Percentiles rank a stretch among this genome's conserved stretches.
These are phyloP conservation scores for Ceratobasidium theobromae DNA, from an alignment of 1,284 basidiomycete species.

Conservation along the genomic window DNA sequence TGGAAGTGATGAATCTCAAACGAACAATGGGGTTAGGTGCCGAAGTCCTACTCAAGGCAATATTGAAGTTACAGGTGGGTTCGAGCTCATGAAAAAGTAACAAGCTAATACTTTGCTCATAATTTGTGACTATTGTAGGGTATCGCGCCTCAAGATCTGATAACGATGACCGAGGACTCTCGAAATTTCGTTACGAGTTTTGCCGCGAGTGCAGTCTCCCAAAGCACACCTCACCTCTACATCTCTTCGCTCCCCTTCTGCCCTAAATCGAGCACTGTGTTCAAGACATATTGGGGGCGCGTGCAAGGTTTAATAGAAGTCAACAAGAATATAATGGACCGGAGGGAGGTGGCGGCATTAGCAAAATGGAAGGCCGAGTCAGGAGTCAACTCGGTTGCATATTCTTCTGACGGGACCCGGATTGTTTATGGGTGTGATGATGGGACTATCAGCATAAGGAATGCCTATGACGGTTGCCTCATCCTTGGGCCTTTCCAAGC, in stretches of 20 bases:
- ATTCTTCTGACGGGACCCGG: background rate
- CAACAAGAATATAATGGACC: background rate
- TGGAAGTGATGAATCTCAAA: conserved; percentile 1
- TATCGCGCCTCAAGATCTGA: background rate
- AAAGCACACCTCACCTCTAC: background rate
- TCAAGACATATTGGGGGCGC: background rate
- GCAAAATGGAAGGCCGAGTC: background rate
- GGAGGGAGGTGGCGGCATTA: background rate
- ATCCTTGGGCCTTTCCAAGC: conserved; percentile 3
- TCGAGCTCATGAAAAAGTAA: background rate
- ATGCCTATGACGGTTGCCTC: background rate
- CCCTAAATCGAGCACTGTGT: background rate
- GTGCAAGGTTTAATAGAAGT: background rate
- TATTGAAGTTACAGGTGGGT: background rate
- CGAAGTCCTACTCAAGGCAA: background rate
- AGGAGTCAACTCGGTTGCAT: background rate
- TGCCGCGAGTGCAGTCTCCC: background rate
- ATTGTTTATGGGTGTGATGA: background rate
- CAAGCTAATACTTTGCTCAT: background rate
- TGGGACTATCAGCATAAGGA: background rate
- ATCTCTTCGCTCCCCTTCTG: background rate
- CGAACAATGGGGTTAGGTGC: background rate
- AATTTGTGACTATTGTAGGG: background rate
- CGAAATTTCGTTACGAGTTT: background rate
- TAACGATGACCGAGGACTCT: background rate